A percentile compares a stretch with the other conserved stretches of the same genome.
Evolutionary conservation across 305 asterid genomes (phyloP).

Genomic region (Andrographis paniculata): DNA sequence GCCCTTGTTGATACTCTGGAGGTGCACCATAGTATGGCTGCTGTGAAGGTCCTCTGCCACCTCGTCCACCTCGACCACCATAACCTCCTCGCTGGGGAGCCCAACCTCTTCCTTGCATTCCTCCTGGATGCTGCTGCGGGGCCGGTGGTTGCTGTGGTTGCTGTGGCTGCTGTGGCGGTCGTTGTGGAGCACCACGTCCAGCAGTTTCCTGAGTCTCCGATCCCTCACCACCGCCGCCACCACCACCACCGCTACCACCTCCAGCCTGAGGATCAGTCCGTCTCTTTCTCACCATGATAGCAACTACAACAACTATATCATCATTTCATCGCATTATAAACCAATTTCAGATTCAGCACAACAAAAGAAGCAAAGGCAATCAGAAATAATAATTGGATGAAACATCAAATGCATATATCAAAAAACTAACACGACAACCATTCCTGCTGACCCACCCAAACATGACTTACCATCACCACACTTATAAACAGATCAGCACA

Average conservation of each 20-base stretch:
- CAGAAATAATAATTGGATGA: no score
- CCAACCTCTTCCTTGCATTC: slow-evolving; percentile 43
- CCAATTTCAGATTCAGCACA: neutral
- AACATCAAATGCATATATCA: no score
- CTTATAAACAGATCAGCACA: no score
- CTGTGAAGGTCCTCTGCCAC: slow-evolving; percentile 48
- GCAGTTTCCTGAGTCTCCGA: slow-evolving; percentile 50
- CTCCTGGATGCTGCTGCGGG: slow-evolving; percentile 24
- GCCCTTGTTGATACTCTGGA: slow-evolving; percentile 44
- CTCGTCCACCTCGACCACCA: slow-evolving; percentile 45
- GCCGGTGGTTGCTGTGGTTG: neutral
- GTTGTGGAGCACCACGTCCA: slow-evolving; percentile 51
- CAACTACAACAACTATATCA: slow-evolving; percentile 25
- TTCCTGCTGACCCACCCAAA: no score
- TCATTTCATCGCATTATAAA: no score
- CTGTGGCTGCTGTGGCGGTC: slow-evolving; percentile 21
- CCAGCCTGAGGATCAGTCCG: slow-evolving; percentile 49
- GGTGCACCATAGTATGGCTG: slow-evolving; percentile 52
- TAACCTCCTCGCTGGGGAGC: slow-evolving; percentile 65
- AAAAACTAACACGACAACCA: no score
- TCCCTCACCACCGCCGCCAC: slow-evolving; percentile 55
- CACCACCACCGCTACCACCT: no score
- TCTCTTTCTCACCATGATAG: slow-evolving; percentile 68
- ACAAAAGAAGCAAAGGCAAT: neutral
- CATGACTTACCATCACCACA: no score